Evolutionary conservation across 495 filamentous ascomycete genomes (phyloP).

Genomic region (Baudoinia panamericana): DNA sequence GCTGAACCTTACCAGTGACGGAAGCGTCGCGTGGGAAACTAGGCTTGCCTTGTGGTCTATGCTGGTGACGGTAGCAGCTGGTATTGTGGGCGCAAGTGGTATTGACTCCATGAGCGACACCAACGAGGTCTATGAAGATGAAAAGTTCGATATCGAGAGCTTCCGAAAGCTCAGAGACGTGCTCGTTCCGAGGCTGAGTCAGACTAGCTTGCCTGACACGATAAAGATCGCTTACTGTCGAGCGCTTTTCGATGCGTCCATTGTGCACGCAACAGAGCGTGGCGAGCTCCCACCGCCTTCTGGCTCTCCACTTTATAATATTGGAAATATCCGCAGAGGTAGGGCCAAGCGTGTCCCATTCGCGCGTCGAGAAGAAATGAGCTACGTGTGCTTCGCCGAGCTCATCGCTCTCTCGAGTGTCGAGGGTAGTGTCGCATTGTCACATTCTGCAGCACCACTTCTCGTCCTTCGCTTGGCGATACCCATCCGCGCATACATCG

Average conservation of each 20-base stretch:
- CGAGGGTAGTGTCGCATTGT: constrained; percentile 38
- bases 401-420: constrained; percentile 49
- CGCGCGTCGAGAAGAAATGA: constrained; percentile 53
- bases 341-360: constrained; percentile 26
- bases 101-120: constrained; percentile 14
- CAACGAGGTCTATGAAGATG: constrained; percentile 42
- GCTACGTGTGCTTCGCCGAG: constrained; percentile 67
- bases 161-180: constrained; percentile 55
- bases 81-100: constrained; percentile 40
- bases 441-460: constrained; percentile 66
- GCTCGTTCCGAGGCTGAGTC: constrained; percentile 62
- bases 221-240: constrained; percentile 58
- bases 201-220: constrained; percentile 46
- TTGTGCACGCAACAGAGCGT: constrained; percentile 59
- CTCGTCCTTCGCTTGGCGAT: constrained; percentile 71
- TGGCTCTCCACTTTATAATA: constrained; percentile 41
- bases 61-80: constrained; percentile 45
- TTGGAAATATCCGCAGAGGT: constrained; percentile 54
- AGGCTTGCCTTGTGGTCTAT: constrained; percentile 42
- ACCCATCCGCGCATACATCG: constrained; percentile 66
- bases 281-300: constrained; percentile 36
- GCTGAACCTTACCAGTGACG: constrained; percentile 47
- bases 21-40: constrained; percentile 33
- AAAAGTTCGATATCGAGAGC: constrained; percentile 66
- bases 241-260: constrained; percentile 67